A percentile compares a stretch with the other conserved stretches of the same genome.
phyloP scores from a whole-genome alignment of 1,139 yeast genomes.

The Geotrichum reessii region DNA sequence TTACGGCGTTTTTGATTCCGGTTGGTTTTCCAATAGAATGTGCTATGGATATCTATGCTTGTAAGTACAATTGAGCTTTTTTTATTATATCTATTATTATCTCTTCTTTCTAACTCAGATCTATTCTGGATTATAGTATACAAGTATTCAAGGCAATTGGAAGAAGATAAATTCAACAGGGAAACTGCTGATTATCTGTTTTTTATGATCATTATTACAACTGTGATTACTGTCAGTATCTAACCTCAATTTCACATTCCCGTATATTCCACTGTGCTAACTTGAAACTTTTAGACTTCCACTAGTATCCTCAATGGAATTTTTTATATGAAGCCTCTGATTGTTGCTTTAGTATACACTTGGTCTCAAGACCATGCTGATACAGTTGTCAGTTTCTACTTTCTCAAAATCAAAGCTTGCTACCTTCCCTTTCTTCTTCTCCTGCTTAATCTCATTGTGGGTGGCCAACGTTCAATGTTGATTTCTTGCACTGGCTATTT shows the following conservation, averaged over 20 bases:
- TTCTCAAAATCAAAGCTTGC: conserved; percentile 33
- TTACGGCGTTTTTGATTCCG: conserved; percentile 33
- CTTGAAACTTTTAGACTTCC: conserved; percentile 17
- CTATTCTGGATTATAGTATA: conserved; percentile 27
- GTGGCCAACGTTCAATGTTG: conserved; percentile 29
- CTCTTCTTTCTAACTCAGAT: background rate
- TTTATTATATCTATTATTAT: too few species aligned
- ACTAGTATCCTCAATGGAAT: conserved; percentile 25
- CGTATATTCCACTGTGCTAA: conserved; percentile 2
- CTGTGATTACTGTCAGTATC: conserved; percentile 32
- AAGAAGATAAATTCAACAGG: conserved; percentile 30
- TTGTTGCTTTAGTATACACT: conserved; percentile 35
- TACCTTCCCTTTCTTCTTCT: conserved; percentile 35
- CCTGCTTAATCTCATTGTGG: conserved; percentile 27
- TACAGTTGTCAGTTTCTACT: conserved; percentile 28
- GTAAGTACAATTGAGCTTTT: too few species aligned
- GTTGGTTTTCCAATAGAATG: conserved; percentile 29
- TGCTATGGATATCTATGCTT: conserved; percentile 30
- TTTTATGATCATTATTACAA: conserved; percentile 30
- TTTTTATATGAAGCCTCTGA: conserved; percentile 27
- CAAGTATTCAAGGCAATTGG: conserved; percentile 32
- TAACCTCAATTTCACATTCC: conserved; percentile 3
- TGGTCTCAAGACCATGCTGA: conserved; percentile 37
- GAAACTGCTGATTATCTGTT: conserved; percentile 32
- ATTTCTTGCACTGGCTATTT: conserved; percentile 32